Evolutionary conservation across 2,329 filamentous ascomycete genomes (phyloP).

Genomic region (Beauveria brongniartii): DNA sequence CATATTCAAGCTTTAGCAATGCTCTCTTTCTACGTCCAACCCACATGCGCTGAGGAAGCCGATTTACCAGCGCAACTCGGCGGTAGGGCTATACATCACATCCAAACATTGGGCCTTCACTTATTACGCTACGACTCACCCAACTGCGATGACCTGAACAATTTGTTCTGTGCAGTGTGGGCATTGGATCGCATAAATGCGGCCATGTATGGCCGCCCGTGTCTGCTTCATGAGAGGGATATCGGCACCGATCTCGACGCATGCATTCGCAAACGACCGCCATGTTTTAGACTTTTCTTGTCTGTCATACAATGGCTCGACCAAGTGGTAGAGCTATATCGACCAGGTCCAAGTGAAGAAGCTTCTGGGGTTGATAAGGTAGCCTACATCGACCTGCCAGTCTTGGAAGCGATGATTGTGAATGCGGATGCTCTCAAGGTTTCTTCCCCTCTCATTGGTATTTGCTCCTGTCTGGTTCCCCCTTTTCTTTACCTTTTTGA

Average conservation of each 20-base stretch:
- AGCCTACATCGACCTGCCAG: slow-evolving; percentile 44
- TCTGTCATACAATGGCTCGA: slow-evolving; percentile 48
- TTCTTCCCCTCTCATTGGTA: slow-evolving; percentile 41
- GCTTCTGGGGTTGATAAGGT: slow-evolving; percentile 34
- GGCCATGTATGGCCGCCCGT: slow-evolving; percentile 51
- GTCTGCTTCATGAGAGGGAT: slow-evolving; percentile 53
- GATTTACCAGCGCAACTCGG: slow-evolving; percentile 47
- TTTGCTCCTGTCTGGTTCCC: slow-evolving; percentile 11
- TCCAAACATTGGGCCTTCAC: slow-evolving; percentile 48
- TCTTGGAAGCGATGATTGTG: slow-evolving; percentile 50
- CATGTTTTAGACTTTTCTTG: slow-evolving; percentile 50
- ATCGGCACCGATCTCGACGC: slow-evolving; percentile 44
- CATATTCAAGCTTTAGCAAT: slow-evolving; percentile 47
- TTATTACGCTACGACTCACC: slow-evolving; percentile 34
- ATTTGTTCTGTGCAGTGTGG: slow-evolving; percentile 52
- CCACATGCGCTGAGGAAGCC: slow-evolving; percentile 42
- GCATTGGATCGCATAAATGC: slow-evolving; percentile 52
- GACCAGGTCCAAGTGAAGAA: slow-evolving; percentile 39
- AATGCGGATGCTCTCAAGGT: slow-evolving; percentile 43
- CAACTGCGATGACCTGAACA: slow-evolving; percentile 35
- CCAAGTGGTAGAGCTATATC: slow-evolving; percentile 51
- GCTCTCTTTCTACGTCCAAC: slow-evolving; percentile 52
- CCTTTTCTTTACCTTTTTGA: not conserved
- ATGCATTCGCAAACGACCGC: slow-evolving; percentile 41
- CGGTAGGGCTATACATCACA: slow-evolving; percentile 47